These are phyloP conservation scores for Gossypium thurberi DNA, from an alignment of 345 rosid species.

Conservation along the genomic window DNA sequence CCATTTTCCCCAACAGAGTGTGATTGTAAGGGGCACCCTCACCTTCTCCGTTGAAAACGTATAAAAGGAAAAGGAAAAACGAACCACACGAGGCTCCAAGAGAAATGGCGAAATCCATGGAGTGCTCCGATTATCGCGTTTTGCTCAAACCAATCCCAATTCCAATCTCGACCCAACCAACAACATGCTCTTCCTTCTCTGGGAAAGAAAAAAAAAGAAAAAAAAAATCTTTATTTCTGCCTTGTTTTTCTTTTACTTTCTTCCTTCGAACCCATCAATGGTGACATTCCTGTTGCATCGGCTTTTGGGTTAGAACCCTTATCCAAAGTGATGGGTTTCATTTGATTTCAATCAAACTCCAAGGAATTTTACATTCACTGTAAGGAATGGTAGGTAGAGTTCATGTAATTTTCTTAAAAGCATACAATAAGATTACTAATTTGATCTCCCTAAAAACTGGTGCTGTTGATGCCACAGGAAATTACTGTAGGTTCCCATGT, in stretches of 20 bases:
- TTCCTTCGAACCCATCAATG: background rate
- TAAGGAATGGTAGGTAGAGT: background rate
- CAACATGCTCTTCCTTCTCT: background rate
- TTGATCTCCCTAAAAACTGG: background rate
- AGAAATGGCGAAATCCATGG: slow-evolving; percentile 33
- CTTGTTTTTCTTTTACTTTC: background rate
- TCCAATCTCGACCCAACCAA: slow-evolving; percentile 1
- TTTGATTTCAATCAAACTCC: background rate
- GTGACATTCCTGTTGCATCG: background rate
- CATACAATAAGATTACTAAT: background rate
- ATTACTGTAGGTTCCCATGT: slow-evolving; percentile 57
- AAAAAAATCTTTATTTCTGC: background rate
- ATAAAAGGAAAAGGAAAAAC: slow-evolving; percentile 16
- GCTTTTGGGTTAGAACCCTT: background rate
- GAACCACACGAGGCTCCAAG: slow-evolving; percentile 34
- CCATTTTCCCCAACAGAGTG: too few relatives aligned
- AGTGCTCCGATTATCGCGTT: slow-evolving; percentile 15
- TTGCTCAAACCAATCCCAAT: slow-evolving; percentile 22
- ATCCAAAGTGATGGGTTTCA: background rate
- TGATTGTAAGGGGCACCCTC: background rate
- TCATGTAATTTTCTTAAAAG: background rate
- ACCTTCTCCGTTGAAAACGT: slow-evolving; percentile 17
- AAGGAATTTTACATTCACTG: background rate
- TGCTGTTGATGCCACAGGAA: slow-evolving; percentile 35
- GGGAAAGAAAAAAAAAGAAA: background rate